Evolutionary conservation across 2,329 filamentous ascomycete species (phyloP).

Genomic region (Fusarium oligoseptatum): DNA sequence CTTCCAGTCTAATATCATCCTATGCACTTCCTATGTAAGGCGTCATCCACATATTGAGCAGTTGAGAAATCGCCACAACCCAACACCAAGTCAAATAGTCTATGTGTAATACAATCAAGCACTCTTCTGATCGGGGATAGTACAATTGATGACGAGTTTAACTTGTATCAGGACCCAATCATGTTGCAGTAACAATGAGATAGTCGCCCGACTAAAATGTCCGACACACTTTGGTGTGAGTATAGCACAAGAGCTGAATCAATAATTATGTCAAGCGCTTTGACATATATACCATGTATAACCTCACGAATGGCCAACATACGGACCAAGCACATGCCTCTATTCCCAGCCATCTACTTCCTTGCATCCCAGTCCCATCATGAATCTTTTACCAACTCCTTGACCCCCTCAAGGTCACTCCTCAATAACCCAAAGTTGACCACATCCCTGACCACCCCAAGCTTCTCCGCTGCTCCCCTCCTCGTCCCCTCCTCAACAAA

Average conservation of each 20-base stretch:
- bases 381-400: not conserved
- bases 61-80: not conserved
- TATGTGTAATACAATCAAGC: not conserved
- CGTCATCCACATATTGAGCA: conserved; percentile 27
- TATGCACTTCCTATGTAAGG: not conserved
- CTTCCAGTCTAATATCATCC: not conserved
- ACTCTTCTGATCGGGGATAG: not conserved
- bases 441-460: conserved; percentile 55
- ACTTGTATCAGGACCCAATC: not conserved
- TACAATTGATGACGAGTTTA: not conserved
- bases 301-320: not conserved
- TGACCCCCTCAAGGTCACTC: conserved; percentile 46
- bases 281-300: not conserved
- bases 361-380: not conserved
- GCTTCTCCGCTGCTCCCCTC: conserved; percentile 58
- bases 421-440: conserved; percentile 56
- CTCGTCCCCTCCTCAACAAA: conserved; percentile 59
- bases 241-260: not conserved
- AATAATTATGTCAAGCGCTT: not conserved
- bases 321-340: not conserved
- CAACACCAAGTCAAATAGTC: not conserved
- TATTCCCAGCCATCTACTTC: not conserved
- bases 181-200: not conserved
- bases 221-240: not conserved
- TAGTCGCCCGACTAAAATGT: not conserved